Evolutionary conservation across 805 yeast species (phyloP).

Genomic region (Lipomyces japonicus): DNA sequence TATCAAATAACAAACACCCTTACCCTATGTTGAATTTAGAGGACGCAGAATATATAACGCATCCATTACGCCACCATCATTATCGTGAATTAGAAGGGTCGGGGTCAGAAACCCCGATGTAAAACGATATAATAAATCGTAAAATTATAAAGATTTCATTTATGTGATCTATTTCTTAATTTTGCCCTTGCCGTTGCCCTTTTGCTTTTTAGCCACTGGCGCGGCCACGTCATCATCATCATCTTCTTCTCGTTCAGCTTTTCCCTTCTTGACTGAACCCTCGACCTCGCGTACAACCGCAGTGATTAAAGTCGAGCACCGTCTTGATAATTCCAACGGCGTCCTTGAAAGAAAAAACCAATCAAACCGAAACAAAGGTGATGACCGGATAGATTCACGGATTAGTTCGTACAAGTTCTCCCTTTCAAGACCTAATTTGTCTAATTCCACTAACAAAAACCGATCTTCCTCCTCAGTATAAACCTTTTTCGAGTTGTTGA

Average conservation of each 20-base stretch:
- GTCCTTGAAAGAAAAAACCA: constrained; percentile 81
- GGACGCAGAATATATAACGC: no score
- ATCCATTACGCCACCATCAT: no score
- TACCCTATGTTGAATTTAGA: no score
- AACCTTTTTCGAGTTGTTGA: constrained; percentile 62
- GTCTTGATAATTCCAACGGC: constrained; percentile 70
- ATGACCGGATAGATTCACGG: constrained; percentile 65
- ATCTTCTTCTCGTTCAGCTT: constrained; percentile 18
- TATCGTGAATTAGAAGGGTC: no score
- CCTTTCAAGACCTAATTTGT: constrained; percentile 74
- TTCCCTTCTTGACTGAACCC: constrained; percentile 31
- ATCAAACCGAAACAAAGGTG: constrained; percentile 80
- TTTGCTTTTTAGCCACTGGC: constrained; percentile 17
- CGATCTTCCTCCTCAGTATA: constrained; percentile 90
- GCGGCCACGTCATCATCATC: constrained; percentile 17
- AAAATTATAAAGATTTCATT: neutral
- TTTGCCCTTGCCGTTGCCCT: neutral
- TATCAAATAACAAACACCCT: no score
- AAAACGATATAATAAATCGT: neutral
- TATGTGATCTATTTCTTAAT: neutral
- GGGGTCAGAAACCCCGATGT: no score
- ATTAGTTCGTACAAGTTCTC: constrained; percentile 75
- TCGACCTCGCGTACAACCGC: constrained; percentile 71
- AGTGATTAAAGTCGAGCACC: constrained; percentile 74
- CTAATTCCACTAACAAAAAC: constrained; percentile 73